Conservation (phyloP, 768 basidiomycete species). For the Tricholoma sp. region DNA sequence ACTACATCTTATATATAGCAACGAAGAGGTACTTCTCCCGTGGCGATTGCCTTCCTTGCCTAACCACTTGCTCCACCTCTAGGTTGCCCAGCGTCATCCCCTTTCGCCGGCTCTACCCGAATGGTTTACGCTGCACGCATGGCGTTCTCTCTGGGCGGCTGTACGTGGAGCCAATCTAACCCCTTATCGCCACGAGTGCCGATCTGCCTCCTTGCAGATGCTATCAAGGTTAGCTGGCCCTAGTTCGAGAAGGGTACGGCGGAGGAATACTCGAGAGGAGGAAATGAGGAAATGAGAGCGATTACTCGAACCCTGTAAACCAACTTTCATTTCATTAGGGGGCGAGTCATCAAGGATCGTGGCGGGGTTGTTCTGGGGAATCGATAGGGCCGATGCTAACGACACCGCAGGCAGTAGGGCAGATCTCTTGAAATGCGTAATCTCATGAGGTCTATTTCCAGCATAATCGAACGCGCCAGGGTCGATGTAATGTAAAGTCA, state of each 20-base stretch:
- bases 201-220: slow-evolving; percentile 39
- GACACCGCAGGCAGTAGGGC: slow-evolving; percentile 46
- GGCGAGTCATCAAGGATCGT: slow-evolving; percentile 70
- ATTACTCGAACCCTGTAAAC: background rate
- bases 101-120: slow-evolving; percentile 44
- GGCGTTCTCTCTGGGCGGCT: slow-evolving; percentile 54
- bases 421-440: background rate
- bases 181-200: slow-evolving; percentile 1
- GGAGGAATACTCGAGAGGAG: slow-evolving; percentile 53
- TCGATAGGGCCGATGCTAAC: slow-evolving; percentile 45
- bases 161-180: slow-evolving; percentile 17
- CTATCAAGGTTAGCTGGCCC: slow-evolving; percentile 56
- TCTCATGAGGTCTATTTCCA: slow-evolving; percentile 13
- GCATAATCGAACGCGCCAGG: slow-evolving; percentile 67
- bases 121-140: slow-evolving; percentile 54
- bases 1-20: background rate
- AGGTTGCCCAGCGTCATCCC: slow-evolving; percentile 18
- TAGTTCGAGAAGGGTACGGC: slow-evolving; percentile 67
- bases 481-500: slow-evolving; percentile 62
- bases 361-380: slow-evolving; percentile 74
- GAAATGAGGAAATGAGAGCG: slow-evolving; percentile 64
- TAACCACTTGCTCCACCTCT: background rate
- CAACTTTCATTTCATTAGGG: slow-evolving; percentile 25
- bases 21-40: no score
- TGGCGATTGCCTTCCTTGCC: background rate